Conservation (phyloP, 2,329 filamentous ascomycete species). For the Aspergillus texensis region DNA sequence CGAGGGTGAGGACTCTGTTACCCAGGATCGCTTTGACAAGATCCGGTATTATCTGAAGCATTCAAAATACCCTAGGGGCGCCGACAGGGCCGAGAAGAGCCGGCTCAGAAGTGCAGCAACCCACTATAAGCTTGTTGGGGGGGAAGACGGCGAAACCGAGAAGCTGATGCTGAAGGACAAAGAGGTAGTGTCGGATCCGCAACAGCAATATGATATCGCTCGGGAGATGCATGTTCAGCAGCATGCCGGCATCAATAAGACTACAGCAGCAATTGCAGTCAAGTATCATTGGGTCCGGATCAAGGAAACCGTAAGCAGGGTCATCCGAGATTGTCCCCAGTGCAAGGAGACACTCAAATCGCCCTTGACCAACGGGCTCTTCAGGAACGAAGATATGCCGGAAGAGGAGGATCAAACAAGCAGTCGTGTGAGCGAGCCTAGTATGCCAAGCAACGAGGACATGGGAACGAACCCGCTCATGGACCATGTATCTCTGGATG, state of each 20-base stretch:
- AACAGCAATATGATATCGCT: conserved; percentile 88
- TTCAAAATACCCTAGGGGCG: conserved; percentile 87
- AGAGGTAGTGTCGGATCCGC: conserved; percentile 89
- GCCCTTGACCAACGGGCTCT: conserved; percentile 38
- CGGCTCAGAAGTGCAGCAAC: conserved; percentile 89
- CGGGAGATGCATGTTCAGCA: conserved; percentile 71
- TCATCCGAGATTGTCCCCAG: conserved; percentile 86
- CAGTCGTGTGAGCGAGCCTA: conserved; percentile 13
- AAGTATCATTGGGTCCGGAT: conserved; percentile 97
- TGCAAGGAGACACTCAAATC: conserved; percentile 79
- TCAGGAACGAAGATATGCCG: conserved; percentile 29
- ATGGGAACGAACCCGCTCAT: conserved; percentile 24
- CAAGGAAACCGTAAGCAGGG: conserved; percentile 93
- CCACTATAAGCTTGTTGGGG: conserved; percentile 79
- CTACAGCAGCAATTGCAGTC: conserved; percentile 89
- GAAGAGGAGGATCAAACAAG: conserved; percentile 11
- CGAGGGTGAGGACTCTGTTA: conserved; percentile 79
- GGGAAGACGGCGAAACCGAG: conserved; percentile 56
- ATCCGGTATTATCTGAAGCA: conserved; percentile 97
- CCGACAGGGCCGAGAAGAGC: conserved; percentile 93
- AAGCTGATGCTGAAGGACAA: conserved; percentile 97
- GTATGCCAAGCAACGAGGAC: conserved; percentile 13
- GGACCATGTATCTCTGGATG: conserved; percentile 25
- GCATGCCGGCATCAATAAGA: conserved; percentile 97
- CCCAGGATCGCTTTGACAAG: conserved; percentile 97